phyloP scores from a whole-genome alignment of 148 eudicot genomes.

The Vaccinium myrtillus region DNA sequence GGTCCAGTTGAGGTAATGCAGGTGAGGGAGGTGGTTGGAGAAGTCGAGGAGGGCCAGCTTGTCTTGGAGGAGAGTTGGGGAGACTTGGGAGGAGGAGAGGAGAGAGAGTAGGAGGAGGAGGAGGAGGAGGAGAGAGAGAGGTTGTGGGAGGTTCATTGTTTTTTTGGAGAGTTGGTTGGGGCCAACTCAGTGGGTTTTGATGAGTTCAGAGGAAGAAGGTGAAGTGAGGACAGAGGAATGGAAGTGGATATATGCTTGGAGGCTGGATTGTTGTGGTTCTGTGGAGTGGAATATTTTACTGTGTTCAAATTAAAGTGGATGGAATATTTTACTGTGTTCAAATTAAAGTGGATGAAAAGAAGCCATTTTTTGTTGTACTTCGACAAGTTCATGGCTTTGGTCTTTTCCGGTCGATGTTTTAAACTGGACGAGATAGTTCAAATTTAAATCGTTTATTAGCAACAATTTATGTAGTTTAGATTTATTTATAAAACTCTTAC shows the following conservation, averaged over 20 bases:
- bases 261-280: background rate
- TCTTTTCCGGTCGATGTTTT: no score
- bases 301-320: background rate
- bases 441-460: no score
- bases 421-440: no score
- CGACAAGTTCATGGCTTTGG: no score
- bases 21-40: conserved; percentile 43
- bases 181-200: background rate
- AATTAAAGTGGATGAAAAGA: background rate
- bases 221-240: background rate
- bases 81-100: background rate
- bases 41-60: conserved; percentile 74
- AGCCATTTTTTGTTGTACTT: background rate
- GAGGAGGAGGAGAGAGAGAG: conserved; percentile 13
- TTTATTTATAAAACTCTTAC: no score
- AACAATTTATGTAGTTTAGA: no score
- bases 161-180: background rate
- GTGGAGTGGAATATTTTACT: background rate
- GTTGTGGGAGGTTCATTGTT: background rate
- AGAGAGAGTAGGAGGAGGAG: background rate
- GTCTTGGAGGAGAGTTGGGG: conserved; percentile 33
- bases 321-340: background rate
- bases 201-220: background rate
- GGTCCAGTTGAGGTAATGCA: conserved; percentile 59
- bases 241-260: background rate